Percentiles rank a stretch among this genome's conserved stretches.
Evolutionary conservation across 106 monocot species (phyloP).

Genomic region (Hemerocallis citrina): DNA sequence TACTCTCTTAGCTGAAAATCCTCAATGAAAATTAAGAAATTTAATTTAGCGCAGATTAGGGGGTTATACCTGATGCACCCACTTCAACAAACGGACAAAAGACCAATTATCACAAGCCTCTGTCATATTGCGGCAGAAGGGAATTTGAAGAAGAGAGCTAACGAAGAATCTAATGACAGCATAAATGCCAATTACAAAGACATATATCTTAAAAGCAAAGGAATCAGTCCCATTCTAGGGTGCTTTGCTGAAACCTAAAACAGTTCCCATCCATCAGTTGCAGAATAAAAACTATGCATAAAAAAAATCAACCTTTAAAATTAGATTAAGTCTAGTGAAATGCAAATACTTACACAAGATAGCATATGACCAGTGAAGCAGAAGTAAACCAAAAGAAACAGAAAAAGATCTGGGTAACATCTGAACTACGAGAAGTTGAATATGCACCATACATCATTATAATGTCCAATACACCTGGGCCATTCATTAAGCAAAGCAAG

Average conservation of each 20-base stretch:
- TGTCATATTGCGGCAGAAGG: conserved; percentile 43
- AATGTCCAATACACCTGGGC: conserved; percentile 65
- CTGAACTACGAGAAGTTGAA: conserved; percentile 64
- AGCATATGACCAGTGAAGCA: conserved; percentile 47
- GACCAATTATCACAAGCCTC: conserved; percentile 59
- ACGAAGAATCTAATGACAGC: conserved; percentile 56
- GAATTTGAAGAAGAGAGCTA: conserved; percentile 49
- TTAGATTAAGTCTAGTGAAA: too few species aligned
- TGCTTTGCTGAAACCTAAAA: conserved; percentile 50
- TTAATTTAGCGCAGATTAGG: background rate
- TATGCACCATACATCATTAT: conserved; percentile 94
- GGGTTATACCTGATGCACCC: conserved; percentile 72
- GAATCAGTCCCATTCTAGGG: conserved; percentile 51
- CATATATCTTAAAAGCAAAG: conserved; percentile 70
- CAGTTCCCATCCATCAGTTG: background rate
- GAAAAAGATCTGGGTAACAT: conserved; percentile 44
- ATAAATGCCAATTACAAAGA: conserved; percentile 70
- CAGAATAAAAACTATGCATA: too few species aligned
- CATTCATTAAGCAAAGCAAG: background rate
- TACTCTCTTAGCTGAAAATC: too few species aligned
- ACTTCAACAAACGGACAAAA: conserved; percentile 69
- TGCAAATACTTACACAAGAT: too few species aligned
- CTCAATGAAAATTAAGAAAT: background rate
- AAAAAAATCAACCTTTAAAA: too few species aligned
- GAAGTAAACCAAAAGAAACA: conserved; percentile 69